Evolutionary conservation across 73 alveolate species (phyloP).

Genomic region (Paramecium tetraurelia): DNA sequence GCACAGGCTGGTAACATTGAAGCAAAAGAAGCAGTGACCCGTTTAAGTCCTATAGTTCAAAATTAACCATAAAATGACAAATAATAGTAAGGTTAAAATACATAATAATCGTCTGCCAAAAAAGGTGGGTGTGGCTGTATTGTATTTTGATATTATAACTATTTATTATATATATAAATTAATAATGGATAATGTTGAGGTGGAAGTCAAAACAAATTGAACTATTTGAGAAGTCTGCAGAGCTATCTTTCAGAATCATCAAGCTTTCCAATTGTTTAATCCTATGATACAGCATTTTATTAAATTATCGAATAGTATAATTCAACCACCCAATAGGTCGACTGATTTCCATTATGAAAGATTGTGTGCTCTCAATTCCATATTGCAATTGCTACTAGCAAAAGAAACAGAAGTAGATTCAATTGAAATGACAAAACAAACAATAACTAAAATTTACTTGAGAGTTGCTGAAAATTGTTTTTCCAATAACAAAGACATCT

Average conservation of each 20-base stretch:
- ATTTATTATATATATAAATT: not conserved
- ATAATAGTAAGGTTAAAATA: not conserved
- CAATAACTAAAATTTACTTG: not conserved
- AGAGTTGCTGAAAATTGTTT: conserved; percentile 31
- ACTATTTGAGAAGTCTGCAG: not conserved
- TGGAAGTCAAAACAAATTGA: not conserved
- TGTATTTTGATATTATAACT: not conserved
- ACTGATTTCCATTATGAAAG: conserved; percentile 25
- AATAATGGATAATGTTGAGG: conserved; percentile 16
- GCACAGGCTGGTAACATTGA: conserved; percentile 37
- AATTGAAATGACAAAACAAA: conserved; percentile 10
- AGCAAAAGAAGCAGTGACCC: conserved; percentile 6
- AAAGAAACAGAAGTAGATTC: conserved; percentile 38
- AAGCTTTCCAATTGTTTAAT: not conserved
- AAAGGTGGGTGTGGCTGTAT: conserved; percentile 4
- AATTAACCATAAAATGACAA: not conserved
- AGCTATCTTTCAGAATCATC: conserved; percentile 17
- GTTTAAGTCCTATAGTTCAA: not conserved
- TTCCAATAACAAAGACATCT: not conserved
- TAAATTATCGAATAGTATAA: not conserved
- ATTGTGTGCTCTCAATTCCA: conserved; percentile 20
- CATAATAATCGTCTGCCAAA: not conserved
- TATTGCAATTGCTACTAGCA: not conserved
- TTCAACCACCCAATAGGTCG: not conserved
- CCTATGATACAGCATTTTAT: not conserved